These are phyloP conservation scores for Arthroderma uncinatum DNA, from an alignment of 2,329 filamentous ascomycete species.

Conservation along the genomic window DNA sequence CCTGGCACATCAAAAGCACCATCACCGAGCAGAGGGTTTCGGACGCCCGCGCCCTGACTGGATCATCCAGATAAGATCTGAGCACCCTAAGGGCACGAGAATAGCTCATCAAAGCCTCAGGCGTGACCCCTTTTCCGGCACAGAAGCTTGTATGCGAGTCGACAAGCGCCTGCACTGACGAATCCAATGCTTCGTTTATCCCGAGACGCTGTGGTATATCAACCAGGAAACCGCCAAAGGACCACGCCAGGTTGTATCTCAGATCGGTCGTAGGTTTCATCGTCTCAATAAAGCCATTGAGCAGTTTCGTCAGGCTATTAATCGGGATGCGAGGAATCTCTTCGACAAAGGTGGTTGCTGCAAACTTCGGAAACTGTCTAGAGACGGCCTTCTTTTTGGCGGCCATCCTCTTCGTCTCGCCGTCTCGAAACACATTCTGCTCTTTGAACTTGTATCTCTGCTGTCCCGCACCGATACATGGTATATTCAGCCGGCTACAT, in stretches of 20 bases:
- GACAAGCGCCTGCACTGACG: constrained; percentile 25
- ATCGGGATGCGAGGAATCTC: constrained; percentile 18
- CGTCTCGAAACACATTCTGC: not conserved
- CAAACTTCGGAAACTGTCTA: not conserved
- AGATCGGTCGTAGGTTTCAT: constrained; percentile 32
- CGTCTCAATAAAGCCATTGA: constrained; percentile 25
- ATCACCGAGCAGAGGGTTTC: constrained; percentile 31
- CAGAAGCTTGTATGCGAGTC: constrained; percentile 23
- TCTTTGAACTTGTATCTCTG: constrained; percentile 43
- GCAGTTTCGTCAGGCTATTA: constrained; percentile 25
- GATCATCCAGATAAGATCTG: constrained; percentile 23
- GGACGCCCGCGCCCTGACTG: constrained; percentile 21
- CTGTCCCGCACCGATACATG: constrained; percentile 39
- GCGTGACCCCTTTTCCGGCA: constrained; percentile 12
- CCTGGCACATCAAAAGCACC: constrained; percentile 27
- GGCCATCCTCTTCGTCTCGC: not conserved
- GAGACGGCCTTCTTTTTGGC: not conserved
- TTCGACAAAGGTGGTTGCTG: not conserved
- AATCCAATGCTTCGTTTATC: constrained; percentile 37
- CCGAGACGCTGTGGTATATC: constrained; percentile 40
- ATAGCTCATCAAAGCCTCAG: constrained; percentile 23
- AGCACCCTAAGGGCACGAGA: constrained; percentile 22
- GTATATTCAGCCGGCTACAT: constrained; percentile 37
- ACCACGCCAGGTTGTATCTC: constrained; percentile 38
- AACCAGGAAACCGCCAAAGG: constrained; percentile 38